Base-by-base conservation (phyloP, 2,329 filamentous ascomycete genomes). In the Stylonectria norvegica region DNA sequence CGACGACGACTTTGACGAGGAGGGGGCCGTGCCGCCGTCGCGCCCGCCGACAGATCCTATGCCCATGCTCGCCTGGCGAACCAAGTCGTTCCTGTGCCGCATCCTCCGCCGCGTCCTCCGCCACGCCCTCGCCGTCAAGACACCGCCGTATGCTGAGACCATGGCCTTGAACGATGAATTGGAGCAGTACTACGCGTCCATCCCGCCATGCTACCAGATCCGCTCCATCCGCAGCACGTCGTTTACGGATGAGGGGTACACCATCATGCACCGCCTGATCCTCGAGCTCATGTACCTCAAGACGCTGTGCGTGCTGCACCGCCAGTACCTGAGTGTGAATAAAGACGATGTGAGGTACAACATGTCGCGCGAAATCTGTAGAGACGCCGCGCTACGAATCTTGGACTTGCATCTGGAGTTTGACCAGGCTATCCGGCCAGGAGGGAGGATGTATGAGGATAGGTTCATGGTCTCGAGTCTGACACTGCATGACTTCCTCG, bases 401-500 rank as follows among this genome's bases (percentile, higher is more conserved):
- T 55, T 76, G 4, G 62, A 67, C 22, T 58, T 78, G 29, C 70
- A 75, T 38, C 63, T 66, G 14, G 71, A 75, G 50, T 65, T 74
- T 29, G 66, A 73, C 31, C 55, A 62, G 30, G 71, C 72, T 53
- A 64, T 63, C 12, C 62, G 59, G 18, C 68, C 71, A 0, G 74
- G 75, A 0, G 76, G 78, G 0, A 65, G 73, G 15, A 57, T 82
- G 43, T 66, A 70, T 40, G 65, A 71, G 27, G 72, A 79, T 35
- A 66, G 70, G 29, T 76, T 73, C 59, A 74, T 81, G 62, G 55
- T 79, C 6, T 70, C 70, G 4, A 71, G 70, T 3, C 55, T 81
- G 31, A 73, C 72, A 5, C 61, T 74, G 16, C 74, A 79, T 22
- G 75, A 81, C 48, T 81, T 79, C 44, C 59, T 81, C 18, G 68